Conservation (phyloP, 2,329 filamentous ascomycete species). For the Sordariomycetes sp. region DNA sequence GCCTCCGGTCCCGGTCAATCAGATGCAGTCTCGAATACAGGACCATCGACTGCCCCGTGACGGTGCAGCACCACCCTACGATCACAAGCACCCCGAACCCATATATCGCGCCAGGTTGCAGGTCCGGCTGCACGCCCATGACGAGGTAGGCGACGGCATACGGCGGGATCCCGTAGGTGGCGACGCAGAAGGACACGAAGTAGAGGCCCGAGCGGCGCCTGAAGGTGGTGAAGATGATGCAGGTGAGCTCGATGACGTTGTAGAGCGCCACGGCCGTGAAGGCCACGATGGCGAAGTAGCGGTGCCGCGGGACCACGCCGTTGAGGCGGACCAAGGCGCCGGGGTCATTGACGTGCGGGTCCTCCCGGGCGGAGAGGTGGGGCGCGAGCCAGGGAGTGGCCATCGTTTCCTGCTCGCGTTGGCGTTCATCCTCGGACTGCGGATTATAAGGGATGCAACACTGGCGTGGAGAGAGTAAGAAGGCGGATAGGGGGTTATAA, state of each 20-base stretch:
- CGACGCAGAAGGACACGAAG: conserved; percentile 25
- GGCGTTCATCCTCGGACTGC: too few relatives aligned
- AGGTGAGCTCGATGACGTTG: conserved; percentile 23
- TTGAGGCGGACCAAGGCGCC: too few relatives aligned
- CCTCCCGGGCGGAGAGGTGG: too few relatives aligned
- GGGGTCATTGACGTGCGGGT: too few relatives aligned
- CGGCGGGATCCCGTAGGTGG: conserved; percentile 21
- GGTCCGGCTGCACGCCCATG: conserved; percentile 15
- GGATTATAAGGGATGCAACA: too few relatives aligned
- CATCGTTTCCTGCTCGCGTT: too few relatives aligned
- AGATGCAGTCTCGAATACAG: conserved; percentile 54
- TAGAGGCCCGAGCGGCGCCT: conserved; percentile 22
- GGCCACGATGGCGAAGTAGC: conserved; percentile 13
- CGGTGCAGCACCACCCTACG: conserved; percentile 31
- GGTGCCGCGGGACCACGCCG: too few relatives aligned
- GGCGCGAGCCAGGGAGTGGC: too few relatives aligned
- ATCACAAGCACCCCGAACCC: conserved; percentile 12
- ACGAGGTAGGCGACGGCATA: conserved; percentile 34
- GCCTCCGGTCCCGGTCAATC: conserved; percentile 36
- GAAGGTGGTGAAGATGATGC: conserved; percentile 24
- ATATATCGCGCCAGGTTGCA: conserved; percentile 4
- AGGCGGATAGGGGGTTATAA: too few relatives aligned
- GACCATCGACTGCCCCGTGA: conserved; percentile 51
- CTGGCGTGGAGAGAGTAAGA: too few relatives aligned
- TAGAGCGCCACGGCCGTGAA: conserved; percentile 20